These are phyloP conservation scores for Leccinum imitatum DNA, from an alignment of 768 basidiomycete species.

Conservation along the genomic window DNA sequence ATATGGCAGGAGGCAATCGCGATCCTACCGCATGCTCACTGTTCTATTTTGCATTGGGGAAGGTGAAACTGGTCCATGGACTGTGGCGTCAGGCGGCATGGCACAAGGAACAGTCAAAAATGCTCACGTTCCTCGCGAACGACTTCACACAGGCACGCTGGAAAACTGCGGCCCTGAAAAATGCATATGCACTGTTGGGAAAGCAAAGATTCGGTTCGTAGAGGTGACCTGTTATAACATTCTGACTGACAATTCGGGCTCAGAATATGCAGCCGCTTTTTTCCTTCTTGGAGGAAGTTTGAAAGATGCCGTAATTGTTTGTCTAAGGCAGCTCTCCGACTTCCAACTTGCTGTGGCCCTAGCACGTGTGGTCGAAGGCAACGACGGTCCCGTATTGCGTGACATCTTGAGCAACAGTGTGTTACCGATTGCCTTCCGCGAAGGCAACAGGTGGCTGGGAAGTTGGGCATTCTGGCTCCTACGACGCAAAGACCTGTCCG, in stretches of 20 bases:
- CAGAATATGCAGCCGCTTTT: constrained; percentile 98
- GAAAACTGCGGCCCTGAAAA: constrained; percentile 93
- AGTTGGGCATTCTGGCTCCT: constrained; percentile 98
- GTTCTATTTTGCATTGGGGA: constrained; percentile 93
- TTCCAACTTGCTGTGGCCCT: constrained; percentile 89
- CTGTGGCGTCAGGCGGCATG: constrained; percentile 95
- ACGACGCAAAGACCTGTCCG: constrained; percentile 82
- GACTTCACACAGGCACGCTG: constrained; percentile 83
- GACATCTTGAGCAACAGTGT: constrained; percentile 73
- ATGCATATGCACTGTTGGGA: constrained; percentile 87
- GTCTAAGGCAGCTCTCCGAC: constrained; percentile 83
- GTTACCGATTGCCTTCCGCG: constrained; percentile 78
- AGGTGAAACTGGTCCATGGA: constrained; percentile 88
- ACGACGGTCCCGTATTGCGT: constrained; percentile 74
- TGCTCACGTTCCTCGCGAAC: constrained; percentile 91
- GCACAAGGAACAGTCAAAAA: constrained; percentile 85
- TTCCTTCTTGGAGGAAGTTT: constrained; percentile 88
- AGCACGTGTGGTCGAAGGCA: constrained; percentile 80
- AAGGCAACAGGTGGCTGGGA: constrained; percentile 90
- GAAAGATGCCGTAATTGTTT: constrained; percentile 90
- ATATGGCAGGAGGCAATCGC: constrained; percentile 80
- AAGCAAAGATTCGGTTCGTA: constrained; percentile 88
- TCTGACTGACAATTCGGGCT: constrained; percentile 3
- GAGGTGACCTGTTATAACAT: neutral
- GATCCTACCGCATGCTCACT: constrained; percentile 90